Conservation (phyloP, 2,329 filamentous ascomycete genomes). For the Leptographium procerum region DNA sequence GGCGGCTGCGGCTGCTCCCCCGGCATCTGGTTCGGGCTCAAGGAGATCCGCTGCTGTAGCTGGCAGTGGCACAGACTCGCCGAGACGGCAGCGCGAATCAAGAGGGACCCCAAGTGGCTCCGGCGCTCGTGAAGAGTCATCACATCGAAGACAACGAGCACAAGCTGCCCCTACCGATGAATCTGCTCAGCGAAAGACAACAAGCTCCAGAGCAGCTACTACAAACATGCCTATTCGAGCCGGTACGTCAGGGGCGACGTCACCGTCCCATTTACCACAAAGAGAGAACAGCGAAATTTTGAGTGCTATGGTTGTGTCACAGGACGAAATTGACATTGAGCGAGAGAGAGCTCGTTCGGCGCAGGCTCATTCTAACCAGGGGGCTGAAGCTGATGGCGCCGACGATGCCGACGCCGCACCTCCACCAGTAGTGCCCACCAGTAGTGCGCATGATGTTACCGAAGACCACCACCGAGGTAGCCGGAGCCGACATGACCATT, state of each 20-base stretch:
- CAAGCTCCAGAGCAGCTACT: constrained; percentile 12
- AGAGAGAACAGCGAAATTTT: constrained; percentile 72
- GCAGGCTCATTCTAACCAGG: constrained; percentile 39
- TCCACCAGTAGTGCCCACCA: constrained; percentile 30
- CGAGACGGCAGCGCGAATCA: constrained; percentile 26
- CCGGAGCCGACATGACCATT: constrained; percentile 50
- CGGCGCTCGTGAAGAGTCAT: constrained; percentile 21
- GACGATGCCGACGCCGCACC: constrained; percentile 33
- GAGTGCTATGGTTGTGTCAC: constrained; percentile 64
- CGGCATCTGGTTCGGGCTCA: constrained; percentile 21
- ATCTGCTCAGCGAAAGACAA: constrained; percentile 18
- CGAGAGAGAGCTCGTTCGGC: constrained; percentile 59
- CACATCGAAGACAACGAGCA: constrained; percentile 25
- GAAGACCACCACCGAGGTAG: constrained; percentile 36
- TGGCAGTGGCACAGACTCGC: constrained; percentile 19
- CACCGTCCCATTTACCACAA: constrained; percentile 47
- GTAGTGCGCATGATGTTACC: constrained; percentile 11
- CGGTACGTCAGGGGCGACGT: constrained; percentile 28
- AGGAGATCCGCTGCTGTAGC: constrained; percentile 21
- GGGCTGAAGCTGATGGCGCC: constrained; percentile 26
- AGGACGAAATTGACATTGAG: constrained; percentile 61
- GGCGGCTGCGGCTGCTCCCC: not conserved
- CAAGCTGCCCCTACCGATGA: constrained; percentile 25
- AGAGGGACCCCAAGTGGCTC: constrained; percentile 13
- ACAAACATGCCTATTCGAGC: constrained; percentile 34